Base-by-base conservation (phyloP, 805 yeast genomes). In the Maudiozyma saulgeensis region DNA sequence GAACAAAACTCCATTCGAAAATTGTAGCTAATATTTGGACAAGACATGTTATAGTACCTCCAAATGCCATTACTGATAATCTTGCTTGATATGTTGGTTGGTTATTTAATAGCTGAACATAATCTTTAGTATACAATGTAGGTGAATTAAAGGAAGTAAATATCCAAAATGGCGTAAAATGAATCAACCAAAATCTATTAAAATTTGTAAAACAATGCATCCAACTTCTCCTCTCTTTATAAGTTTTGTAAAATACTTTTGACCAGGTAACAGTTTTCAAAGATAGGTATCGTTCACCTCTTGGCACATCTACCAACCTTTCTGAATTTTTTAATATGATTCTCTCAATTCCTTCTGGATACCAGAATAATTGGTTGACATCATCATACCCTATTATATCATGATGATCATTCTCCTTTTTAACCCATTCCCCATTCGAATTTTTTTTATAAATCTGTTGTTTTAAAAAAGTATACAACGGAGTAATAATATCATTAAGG, bases 301-400 rank as follows among this genome's bases (percentile, higher is more conserved):
- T 70, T 2, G 79, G 77, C 34, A 77, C 60, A 51, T 77, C 79
- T 65, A 86, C 76, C 23, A 86, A 61, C 43, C 70, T 56, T 43
- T 72, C 72, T 7, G 75, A 70, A 41, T 73, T 73, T 2, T 66
- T 58, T 32, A 84, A 61, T 2, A 68, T 66, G 18, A 88, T 73
- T 46, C 74, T 73, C 53, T 79, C 79, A 47, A 88, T 69, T 0
- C 93, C 88, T 52, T 79, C 76, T 3, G 80, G 73, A 56, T 84
- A 81, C 96, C 96, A 88, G 60, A 88, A 88, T 38, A 84, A 69
- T 59, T 88, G 96, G 61, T 88, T 88, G 64, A 88, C 81, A 64
- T 88, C 96, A 68, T 88, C 96, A 64, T 88, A 88, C 0, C 96
- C 96, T 51, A 88, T 81, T 4, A 79, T 78, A 26, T 76, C 68